Conservation (phyloP, 2,329 filamentous ascomycete species). For the Ilyonectria mors-panacis region DNA sequence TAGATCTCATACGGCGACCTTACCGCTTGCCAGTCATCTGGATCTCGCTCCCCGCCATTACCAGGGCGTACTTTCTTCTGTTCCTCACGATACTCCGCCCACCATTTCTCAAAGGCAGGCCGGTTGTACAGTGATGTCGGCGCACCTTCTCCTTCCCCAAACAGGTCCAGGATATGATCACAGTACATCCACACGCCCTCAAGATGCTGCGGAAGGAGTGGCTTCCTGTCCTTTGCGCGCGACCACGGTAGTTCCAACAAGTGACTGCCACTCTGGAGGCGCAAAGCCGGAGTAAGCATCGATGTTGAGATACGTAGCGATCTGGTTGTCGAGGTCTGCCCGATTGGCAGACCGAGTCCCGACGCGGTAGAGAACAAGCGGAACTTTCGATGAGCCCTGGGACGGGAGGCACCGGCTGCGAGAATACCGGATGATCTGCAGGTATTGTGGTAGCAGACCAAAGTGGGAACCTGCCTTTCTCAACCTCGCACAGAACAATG, state of each 20-base stretch:
- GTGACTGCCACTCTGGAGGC: slow-evolving; percentile 10
- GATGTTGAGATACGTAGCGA: slow-evolving; percentile 16
- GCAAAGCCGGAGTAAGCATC: slow-evolving; percentile 16
- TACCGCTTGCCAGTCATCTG: neutral
- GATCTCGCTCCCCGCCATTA: slow-evolving; percentile 9
- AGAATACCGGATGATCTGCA: no score
- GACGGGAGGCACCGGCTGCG: no score
- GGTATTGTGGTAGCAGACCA: no score
- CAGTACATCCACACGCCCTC: no score
- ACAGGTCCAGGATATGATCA: no score
- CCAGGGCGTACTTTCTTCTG: slow-evolving; percentile 13
- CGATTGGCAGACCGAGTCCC: no score
- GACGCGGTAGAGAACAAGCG: no score
- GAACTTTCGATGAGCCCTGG: no score
- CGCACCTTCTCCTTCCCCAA: neutral
- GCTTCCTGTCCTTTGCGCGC: slow-evolving; percentile 19
- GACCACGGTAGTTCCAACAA: slow-evolving; percentile 11
- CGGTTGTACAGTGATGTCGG: neutral
- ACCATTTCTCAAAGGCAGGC: slow-evolving; percentile 15
- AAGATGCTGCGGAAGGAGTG: slow-evolving; percentile 10
- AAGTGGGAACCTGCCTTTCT: no score
- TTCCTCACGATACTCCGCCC: slow-evolving; percentile 10
- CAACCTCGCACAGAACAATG: no score
- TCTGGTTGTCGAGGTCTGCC: no score
- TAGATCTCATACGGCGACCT: no score